phyloP scores from a whole-genome alignment of 768 basidiomycete genomes.

The Pleurotus pulmonarius region DNA sequence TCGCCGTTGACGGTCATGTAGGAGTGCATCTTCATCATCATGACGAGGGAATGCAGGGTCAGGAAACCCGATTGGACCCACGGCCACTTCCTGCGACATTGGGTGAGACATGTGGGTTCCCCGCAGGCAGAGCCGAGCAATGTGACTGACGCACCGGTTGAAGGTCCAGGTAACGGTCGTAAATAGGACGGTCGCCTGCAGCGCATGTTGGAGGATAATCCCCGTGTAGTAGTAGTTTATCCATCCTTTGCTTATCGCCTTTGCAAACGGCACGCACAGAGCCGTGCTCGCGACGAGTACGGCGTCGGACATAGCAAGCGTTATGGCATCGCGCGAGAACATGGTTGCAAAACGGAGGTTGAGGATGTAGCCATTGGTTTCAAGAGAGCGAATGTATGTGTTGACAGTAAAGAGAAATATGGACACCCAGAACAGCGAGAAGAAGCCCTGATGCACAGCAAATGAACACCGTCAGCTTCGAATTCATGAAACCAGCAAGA shows the following conservation, averaged over 20 bases:
- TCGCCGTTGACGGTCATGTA: slow-evolving; percentile 89
- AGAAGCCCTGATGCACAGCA: slow-evolving; percentile 69
- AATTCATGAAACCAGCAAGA: not conserved
- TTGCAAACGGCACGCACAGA: slow-evolving; percentile 81
- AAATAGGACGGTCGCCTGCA: slow-evolving; percentile 72
- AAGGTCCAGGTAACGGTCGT: slow-evolving; percentile 87
- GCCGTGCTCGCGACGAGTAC: slow-evolving; percentile 75
- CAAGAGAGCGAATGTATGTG: slow-evolving; percentile 74
- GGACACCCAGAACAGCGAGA: slow-evolving; percentile 90
- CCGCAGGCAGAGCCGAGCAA: not conserved
- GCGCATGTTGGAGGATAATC: slow-evolving; percentile 70
- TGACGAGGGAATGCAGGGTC: slow-evolving; percentile 81
- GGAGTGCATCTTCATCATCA: slow-evolving; percentile 97
- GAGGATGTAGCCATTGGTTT: slow-evolving; percentile 74
- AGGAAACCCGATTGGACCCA: slow-evolving; percentile 96
- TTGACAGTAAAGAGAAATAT: slow-evolving; percentile 79
- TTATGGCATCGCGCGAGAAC: slow-evolving; percentile 82
- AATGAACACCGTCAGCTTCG: slow-evolving; percentile 7
- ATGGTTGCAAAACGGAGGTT: slow-evolving; percentile 79
- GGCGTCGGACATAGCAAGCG: slow-evolving; percentile 80
- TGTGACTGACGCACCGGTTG: slow-evolving; percentile 48
- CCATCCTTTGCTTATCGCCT: slow-evolving; percentile 73
- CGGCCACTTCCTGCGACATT: slow-evolving; percentile 75
- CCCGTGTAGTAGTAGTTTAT: slow-evolving; percentile 80
- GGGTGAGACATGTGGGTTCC: not conserved